Base-by-base conservation (phyloP, 2,329 filamentous ascomycete genomes). In the Alternaria brassicae region DNA sequence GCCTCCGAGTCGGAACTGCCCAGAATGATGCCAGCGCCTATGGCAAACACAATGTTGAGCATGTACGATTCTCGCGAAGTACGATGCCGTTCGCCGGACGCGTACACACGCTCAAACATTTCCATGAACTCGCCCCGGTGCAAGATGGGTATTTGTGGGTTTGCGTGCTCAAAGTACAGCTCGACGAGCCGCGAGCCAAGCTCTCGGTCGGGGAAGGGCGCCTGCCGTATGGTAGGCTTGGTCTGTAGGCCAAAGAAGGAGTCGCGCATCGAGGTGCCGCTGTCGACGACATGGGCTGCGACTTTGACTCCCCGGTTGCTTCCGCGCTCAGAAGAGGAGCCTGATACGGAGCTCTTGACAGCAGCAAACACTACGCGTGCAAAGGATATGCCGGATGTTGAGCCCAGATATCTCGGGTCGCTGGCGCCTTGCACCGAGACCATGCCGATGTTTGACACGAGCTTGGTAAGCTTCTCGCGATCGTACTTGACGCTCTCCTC, bases 201-300 rank as follows among this genome's bases (percentile, higher is more conserved):
- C 30, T 91, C 87, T 63, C 86, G 88, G 63, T 91, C 88, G 0
- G 95, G 95, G 69, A 98, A 97, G 0, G 88, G 84, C 0, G 93
- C 93, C 42, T 91, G 91, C 62, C 91, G 89, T 73, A 97, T 95
- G 15, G 89, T 92, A 2, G 93, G 92, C 69, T 91, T 93, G 2
- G 92, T 96, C 69, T 97, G 93, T 42, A 98, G 82, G n/a, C 94
- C 94, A 73, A 98, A 98, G 82, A 97, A 97, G 0, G 93, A 96
- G 78, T 98, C 94, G 59, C 93, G 87, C 90, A 97, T 95, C 12
- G 91, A 92, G 17, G 92, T 92, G 36, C 88, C 89, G 37, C 85
- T 83, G 34, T 84, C 82, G 23, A 80, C 81, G 36, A 81, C 79
- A 45, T 82, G 80, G 63, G 83, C 78, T 17, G 60, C 37, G 8